Evolutionary conservation across 2,329 filamentous ascomycete species (phyloP), one percentile per base, ranked within the genome.

Genomic region (Arthrobotrys iridis): DNA sequence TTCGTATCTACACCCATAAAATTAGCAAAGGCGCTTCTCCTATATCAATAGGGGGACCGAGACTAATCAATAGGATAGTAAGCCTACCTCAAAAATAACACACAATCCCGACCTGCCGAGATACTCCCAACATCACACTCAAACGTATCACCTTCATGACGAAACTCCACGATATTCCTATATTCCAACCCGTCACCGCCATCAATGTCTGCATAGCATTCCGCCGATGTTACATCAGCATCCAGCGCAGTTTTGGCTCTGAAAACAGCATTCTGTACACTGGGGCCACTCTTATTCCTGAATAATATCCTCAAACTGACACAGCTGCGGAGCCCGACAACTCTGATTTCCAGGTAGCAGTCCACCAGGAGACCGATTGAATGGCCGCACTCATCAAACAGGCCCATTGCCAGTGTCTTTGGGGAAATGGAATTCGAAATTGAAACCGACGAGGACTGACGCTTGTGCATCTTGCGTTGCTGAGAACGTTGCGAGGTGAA

Each of bases 321-420:
- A 26, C 24, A 41, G 52, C 62, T 74, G 10, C 70, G 60, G n/a
- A 74, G 28, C 7, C 62, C 70, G 8, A 66, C 46, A 13, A 74
- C 62, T 46, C 58, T 62, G 37, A 74, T 63, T 22, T 67, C 70
- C 0, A 74, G 26, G 45, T 50, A 74, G 26, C 70, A 74, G 41
- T 74, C 70, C 22, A 74, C 70, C 22, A 74, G 55, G 26, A 67
- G 35, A 43, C 70, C 70, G 22, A 74, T 48, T 28, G 60, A 33
- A 33, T 67, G 60, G 35, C 70, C 70, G 26, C 46, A 74, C 60
- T 74, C 70, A 67, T 74, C 70, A 67, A 74, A 74, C 40, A 74
- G 18, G n/a, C 70, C 70, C 60, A 67, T 67, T 41, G 45, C 35
- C 15, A 59, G 58, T 15, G 62, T 22, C 18, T 37, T 67, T 7